These are phyloP conservation scores for Passiflora organensis DNA, from an alignment of 345 rosid species.

Conservation along the genomic window DNA sequence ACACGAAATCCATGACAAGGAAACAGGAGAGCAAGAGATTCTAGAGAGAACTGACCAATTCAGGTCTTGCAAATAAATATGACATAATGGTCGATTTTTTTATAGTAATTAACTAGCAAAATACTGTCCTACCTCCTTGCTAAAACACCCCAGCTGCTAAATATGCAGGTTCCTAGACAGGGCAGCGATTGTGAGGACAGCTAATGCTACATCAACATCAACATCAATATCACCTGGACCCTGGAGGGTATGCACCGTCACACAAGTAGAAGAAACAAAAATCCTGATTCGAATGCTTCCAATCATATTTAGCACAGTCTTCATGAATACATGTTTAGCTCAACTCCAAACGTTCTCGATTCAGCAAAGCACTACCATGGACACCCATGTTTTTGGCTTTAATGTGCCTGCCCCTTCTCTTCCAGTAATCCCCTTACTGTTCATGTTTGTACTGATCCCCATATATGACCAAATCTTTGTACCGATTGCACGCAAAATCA, in stretches of 20 bases:
- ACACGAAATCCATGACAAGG: conserved; percentile 42
- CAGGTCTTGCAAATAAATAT: conserved; percentile 25
- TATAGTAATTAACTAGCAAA: not conserved
- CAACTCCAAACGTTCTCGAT: conserved; percentile 57
- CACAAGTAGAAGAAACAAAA: conserved; percentile 63
- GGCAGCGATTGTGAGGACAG: conserved; percentile 34
- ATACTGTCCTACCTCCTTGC: not conserved
- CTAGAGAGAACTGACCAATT: conserved; percentile 46
- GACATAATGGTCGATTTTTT: not conserved
- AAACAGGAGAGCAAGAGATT: conserved; percentile 27
- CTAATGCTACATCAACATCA: conserved; percentile 16
- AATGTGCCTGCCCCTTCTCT: conserved; percentile 48
- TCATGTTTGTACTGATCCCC: conserved; percentile 44
- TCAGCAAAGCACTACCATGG: conserved; percentile 59
- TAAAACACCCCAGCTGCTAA: not conserved
- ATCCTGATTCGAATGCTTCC: conserved; percentile 56
- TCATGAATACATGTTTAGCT: conserved; percentile 67
- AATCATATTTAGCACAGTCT: conserved; percentile 47
- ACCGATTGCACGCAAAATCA: conserved; percentile 44
- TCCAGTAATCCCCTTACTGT: conserved; percentile 48
- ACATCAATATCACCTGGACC: conserved; percentile 18
- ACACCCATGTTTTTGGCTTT: conserved; percentile 38
- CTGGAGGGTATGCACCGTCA: conserved; percentile 53
- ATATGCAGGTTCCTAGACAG: conserved; percentile 42
- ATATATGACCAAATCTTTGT: conserved; percentile 48